These are phyloP conservation scores for Dactylellina parvicollis DNA, from an alignment of 2,329 filamentous ascomycete species.

Conservation along the genomic window DNA sequence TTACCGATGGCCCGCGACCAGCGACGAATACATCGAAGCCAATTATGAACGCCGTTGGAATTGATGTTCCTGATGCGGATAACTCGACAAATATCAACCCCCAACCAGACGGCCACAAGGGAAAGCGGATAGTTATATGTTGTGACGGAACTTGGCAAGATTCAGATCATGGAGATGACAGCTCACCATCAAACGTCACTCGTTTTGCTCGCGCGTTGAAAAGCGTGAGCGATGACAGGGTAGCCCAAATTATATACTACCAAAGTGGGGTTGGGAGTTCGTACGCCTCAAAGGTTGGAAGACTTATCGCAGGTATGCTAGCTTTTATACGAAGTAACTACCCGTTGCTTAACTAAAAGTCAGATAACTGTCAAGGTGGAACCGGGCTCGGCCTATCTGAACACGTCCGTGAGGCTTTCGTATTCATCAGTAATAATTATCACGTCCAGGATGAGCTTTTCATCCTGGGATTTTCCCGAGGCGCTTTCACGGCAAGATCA, in stretches of 20 bases:
- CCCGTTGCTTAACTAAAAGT: neutral
- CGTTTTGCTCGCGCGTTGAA: conserved; percentile 70
- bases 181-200: conserved; percentile 66
- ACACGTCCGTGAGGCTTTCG: conserved; percentile 71
- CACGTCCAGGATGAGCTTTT: conserved; percentile 69
- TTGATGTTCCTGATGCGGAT: conserved; percentile 45
- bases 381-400: conserved; percentile 57
- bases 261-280: conserved; percentile 69
- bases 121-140: conserved; percentile 57
- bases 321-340: neutral
- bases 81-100: conserved; percentile 46
- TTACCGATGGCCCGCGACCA: neutral
- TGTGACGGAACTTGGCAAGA: conserved; percentile 58
- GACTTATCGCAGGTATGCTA: conserved; percentile 41
- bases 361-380: conserved; percentile 44
- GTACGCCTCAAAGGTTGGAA: conserved; percentile 45
- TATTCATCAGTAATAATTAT: conserved; percentile 72
- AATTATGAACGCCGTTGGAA: neutral
- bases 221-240: conserved; percentile 65
- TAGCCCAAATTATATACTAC: conserved; percentile 70
- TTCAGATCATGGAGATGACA: conserved; percentile 55
- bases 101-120: conserved; percentile 45
- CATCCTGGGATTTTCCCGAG: conserved; percentile 69
- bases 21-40: neutral
- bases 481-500: conserved; percentile 69